Evolutionary conservation across 192 early-diverging fungal genomes (phyloP).

Genomic region (Coemansia sp.): DNA sequence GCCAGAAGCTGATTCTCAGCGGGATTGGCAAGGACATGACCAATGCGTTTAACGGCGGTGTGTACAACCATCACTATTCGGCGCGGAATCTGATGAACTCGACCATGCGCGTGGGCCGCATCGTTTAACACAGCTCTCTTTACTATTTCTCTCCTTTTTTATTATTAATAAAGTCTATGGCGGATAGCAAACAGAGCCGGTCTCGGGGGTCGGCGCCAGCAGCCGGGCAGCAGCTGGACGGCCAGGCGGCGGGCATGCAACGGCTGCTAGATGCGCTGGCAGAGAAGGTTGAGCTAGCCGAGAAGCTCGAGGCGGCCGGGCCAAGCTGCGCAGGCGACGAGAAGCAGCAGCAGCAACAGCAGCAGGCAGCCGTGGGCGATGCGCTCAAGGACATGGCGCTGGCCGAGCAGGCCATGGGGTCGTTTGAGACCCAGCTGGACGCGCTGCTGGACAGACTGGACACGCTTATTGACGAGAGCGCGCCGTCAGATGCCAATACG

Average conservation of each 20-base stretch:
- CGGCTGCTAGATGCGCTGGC: too few species aligned
- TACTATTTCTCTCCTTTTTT: constrained; percentile 1
- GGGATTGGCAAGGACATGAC: constrained; percentile 83
- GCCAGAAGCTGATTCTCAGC: constrained; percentile 60
- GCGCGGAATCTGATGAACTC: constrained; percentile 75
- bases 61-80: constrained; percentile 85
- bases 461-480: constrained; percentile 12
- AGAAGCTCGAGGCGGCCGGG: constrained; percentile 17
- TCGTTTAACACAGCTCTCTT: constrained; percentile 19
- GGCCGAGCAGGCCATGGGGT: constrained; percentile 22
- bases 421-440: constrained; percentile 32
- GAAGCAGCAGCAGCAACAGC: neutral
- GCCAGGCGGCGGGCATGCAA: neutral
- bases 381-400: constrained; percentile 25
- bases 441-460: constrained; percentile 26
- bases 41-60: constrained; percentile 78
- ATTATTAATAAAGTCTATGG: neutral
- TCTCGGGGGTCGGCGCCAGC: neutral
- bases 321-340: too few species aligned
- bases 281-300: too few species aligned
- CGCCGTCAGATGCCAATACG: neutral
- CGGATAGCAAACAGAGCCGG: neutral
- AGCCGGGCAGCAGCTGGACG: neutral
- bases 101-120: constrained; percentile 62
- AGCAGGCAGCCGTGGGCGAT: constrained; percentile 13